Evolutionary conservation across 148 eudicot genomes (phyloP).

Genomic region (Arbutus unedo): DNA sequence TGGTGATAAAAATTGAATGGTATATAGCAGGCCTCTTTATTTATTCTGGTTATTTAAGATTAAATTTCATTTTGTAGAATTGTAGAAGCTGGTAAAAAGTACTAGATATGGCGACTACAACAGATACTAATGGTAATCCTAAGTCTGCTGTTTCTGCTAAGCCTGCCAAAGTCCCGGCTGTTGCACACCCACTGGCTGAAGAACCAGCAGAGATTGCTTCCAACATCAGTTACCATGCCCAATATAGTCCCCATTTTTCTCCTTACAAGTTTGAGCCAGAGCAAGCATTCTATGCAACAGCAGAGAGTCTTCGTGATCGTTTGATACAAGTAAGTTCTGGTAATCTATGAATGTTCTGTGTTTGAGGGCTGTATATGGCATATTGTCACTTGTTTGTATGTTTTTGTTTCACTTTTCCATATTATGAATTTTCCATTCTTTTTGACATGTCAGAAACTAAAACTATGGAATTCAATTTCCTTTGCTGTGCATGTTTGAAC

Average conservation of each 20-base stretch:
- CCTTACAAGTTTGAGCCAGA: conserved; percentile 89
- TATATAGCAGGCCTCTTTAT: not conserved
- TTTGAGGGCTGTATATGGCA: not conserved
- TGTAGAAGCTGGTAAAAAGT: conserved; percentile 11
- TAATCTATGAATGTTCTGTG: not conserved
- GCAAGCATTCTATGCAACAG: conserved; percentile 95
- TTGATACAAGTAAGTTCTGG: conserved; percentile 56
- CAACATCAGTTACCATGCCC: conserved; percentile 87
- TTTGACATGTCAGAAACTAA: too few species aligned
- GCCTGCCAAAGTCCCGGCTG: conserved; percentile 50
- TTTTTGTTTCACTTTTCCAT: too few species aligned
- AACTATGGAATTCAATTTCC: too few species aligned
- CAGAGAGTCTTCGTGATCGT: conserved; percentile 95
- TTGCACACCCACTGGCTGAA: conserved; percentile 66
- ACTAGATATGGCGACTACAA: conserved; percentile 44
- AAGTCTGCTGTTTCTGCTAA: conserved; percentile 31
- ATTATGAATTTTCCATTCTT: too few species aligned
- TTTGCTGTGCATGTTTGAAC: too few species aligned
- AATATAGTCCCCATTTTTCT: conserved; percentile 91
- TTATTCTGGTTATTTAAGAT: not conserved
- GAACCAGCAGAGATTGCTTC: conserved; percentile 73
- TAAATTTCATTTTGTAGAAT: not conserved
- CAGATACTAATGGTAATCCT: conserved; percentile 36
- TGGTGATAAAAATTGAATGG: too few species aligned
- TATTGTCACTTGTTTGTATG: not conserved